A percentile compares a stretch with the other conserved stretches of the same genome.
phyloP scores from a whole-genome alignment of 2,329 filamentous ascomycete genomes.

The Penicillium corylophilum region DNA sequence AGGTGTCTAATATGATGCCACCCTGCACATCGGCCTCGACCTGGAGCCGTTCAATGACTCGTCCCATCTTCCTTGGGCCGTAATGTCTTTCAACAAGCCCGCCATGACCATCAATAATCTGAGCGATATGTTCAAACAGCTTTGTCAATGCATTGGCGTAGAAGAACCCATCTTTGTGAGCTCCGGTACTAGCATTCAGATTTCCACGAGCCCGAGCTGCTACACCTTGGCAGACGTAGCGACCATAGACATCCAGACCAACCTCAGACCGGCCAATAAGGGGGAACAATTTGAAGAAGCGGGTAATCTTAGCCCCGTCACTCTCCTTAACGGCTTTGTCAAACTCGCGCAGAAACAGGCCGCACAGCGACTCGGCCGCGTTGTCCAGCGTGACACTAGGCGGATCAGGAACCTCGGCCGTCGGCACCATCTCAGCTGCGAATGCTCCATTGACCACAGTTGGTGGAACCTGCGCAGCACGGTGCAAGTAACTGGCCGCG shows the following conservation, averaged over 20 bases:
- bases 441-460: conserved; percentile 81
- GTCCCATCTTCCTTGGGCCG: conserved; percentile 86
- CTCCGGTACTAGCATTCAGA: conserved; percentile 66
- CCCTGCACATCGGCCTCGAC: conserved; percentile 95
- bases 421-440: conserved; percentile 88
- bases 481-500: conserved; percentile 82
- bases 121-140: conserved; percentile 94
- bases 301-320: conserved; percentile 85
- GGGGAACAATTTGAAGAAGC: conserved; percentile 98
- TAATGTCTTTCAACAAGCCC: conserved; percentile 92
- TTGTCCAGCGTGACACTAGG: conserved; percentile 83
- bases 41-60: conserved; percentile 88
- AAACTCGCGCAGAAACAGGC: conserved; percentile 89
- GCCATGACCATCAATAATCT: conserved; percentile 91
- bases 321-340: conserved; percentile 83
- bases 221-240: conserved; percentile 94
- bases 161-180: conserved; percentile 77
- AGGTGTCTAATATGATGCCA: conserved; percentile 92
- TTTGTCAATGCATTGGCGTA: conserved; percentile 88
- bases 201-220: conserved; percentile 78
- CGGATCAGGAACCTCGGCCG: conserved; percentile 89
- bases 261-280: conserved; percentile 86
- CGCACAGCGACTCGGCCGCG: conserved; percentile 85
- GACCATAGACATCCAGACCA: conserved; percentile 89
- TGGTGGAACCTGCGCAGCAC: conserved; percentile 76